Conservation (phyloP, 768 basidiomycete species). For the Rhodotorula babjevae region DNA sequence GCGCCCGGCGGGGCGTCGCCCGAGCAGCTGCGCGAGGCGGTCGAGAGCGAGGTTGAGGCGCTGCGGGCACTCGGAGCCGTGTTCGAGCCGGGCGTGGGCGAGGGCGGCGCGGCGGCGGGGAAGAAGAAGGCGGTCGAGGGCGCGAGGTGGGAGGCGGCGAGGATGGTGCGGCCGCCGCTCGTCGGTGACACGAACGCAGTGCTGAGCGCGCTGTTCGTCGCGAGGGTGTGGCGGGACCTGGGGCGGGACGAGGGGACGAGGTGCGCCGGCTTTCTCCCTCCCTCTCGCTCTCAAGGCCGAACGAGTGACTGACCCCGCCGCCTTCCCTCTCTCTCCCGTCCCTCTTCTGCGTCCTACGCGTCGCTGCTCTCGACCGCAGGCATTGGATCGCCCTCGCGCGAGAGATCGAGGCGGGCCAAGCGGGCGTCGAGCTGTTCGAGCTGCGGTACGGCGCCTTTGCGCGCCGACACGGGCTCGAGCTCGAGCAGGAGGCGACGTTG, state of each 20-base stretch:
- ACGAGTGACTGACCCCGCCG: neutral
- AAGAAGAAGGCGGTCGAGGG: too few relatives aligned
- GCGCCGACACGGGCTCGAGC: neutral
- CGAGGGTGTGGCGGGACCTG: neutral
- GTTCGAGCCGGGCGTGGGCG: too few relatives aligned
- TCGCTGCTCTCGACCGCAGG: neutral
- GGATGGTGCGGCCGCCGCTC: conserved; percentile 28
- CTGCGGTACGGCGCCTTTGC: conserved; percentile 15
- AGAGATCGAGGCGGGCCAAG: conserved; percentile 18
- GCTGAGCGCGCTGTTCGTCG: conserved; percentile 18
- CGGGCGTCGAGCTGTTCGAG: conserved; percentile 18
- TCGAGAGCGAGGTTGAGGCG: conserved; percentile 7
- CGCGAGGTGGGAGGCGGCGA: neutral
- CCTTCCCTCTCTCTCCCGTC: neutral
- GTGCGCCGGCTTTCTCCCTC: neutral
- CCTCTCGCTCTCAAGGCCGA: neutral
- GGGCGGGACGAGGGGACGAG: neutral
- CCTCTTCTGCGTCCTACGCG: neutral
- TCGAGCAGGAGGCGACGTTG: neutral
- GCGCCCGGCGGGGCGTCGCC: neutral
- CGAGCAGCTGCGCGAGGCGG: conserved; percentile 40
- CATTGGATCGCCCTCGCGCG: neutral
- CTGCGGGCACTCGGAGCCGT: conserved; percentile 4
- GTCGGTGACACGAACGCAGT: conserved; percentile 23
- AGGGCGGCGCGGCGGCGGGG: too few relatives aligned